Conservation (phyloP, 495 filamentous ascomycete species). For the Arthonia radiata region DNA sequence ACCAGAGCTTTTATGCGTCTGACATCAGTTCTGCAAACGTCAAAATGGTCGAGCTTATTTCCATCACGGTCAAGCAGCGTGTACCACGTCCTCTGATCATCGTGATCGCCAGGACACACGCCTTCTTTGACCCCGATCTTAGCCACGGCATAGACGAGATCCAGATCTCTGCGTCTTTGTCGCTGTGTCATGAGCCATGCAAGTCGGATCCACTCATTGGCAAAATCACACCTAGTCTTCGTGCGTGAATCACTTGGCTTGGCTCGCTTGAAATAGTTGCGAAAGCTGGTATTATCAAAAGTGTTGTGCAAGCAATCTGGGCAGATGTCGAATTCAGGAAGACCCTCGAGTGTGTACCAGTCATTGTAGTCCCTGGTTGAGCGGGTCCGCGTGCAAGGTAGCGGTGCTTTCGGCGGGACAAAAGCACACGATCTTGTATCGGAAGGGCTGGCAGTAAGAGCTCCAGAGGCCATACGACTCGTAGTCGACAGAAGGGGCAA, state of each 20-base stretch:
- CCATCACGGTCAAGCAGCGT: conserved; percentile 27
- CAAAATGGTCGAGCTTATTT: conserved; percentile 26
- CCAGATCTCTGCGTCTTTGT: conserved; percentile 24
- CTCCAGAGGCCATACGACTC: background rate
- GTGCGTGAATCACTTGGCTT: conserved; percentile 17
- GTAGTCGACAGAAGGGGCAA: background rate
- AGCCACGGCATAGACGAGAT: conserved; percentile 28
- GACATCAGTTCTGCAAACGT: conserved; percentile 15
- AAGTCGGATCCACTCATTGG: conserved; percentile 37
- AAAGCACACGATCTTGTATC: too few species aligned
- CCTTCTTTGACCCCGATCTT: conserved; percentile 15
- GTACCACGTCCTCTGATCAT: conserved; percentile 28
- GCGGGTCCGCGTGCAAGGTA: conserved; percentile 27
- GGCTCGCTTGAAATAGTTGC: conserved; percentile 23
- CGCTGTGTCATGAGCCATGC: conserved; percentile 39
- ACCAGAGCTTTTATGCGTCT: conserved; percentile 12
- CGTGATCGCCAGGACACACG: conserved; percentile 26
- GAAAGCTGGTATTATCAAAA: conserved; percentile 28
- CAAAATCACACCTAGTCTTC: conserved; percentile 31
- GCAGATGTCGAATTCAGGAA: conserved; percentile 34
- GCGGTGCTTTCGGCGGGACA: conserved; percentile 11
- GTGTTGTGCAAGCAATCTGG: conserved; percentile 30
- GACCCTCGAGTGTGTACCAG: conserved; percentile 37
- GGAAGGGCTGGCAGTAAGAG: too few species aligned
- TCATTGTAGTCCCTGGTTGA: conserved; percentile 27